A percentile compares a stretch with the other conserved stretches of the same genome.
phyloP scores from a whole-genome alignment of 805 yeast species.

The Schwanniomyces polymorphus region DNA sequence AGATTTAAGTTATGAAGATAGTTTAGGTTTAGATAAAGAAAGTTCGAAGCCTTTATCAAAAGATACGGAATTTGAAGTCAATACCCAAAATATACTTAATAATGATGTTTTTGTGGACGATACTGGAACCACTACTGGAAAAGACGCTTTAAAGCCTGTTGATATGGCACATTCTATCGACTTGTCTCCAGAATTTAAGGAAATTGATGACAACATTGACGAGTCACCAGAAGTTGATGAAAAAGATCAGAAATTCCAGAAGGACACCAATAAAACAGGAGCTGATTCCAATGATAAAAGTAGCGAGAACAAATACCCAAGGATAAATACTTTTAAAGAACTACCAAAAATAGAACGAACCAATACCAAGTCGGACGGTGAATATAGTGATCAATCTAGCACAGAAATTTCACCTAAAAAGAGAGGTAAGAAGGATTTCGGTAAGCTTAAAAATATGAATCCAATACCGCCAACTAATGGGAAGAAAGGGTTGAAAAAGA shows the following conservation, averaged over 20 bases:
- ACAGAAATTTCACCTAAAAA: constrained; percentile 4
- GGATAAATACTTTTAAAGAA: not conserved
- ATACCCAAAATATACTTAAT: not conserved
- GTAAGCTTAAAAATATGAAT: constrained; percentile 8
- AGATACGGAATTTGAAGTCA: not conserved
- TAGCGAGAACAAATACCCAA: not conserved
- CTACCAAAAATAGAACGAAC: not conserved
- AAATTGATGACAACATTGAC: not conserved
- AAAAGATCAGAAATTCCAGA: too few species aligned
- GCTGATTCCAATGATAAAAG: too few species aligned
- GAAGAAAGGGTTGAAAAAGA: constrained; percentile 26
- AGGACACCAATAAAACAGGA: not conserved
- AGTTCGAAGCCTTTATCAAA: constrained; percentile 18
- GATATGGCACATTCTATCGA: not conserved
- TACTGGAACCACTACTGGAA: not conserved
- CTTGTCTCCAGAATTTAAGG: not conserved
- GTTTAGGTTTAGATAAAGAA: constrained; percentile 35
- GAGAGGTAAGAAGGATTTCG: constrained; percentile 12
- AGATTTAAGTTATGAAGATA: constrained; percentile 40
- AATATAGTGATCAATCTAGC: constrained; percentile 1
- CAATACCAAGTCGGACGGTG: not conserved
- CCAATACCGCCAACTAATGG: constrained; percentile 1
- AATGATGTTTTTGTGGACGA: not conserved
- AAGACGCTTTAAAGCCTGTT: not conserved
- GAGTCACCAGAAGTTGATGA: not conserved